Conservation (phyloP, 2,329 filamentous ascomycete species). For the Colletotrichum echinochloae region DNA sequence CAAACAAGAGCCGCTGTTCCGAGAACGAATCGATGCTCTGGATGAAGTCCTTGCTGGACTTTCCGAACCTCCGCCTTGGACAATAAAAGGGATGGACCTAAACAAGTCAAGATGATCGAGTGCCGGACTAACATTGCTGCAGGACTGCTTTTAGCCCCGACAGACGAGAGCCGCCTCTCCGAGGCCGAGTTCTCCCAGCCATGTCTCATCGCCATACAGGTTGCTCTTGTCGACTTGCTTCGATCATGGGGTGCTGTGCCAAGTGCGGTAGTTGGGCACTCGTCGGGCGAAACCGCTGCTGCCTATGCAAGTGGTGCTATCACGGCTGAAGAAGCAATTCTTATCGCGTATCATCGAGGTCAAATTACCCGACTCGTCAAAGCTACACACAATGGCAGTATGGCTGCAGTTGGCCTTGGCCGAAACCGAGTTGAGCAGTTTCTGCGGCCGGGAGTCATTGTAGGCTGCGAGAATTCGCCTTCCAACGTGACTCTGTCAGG, state of each 20-base stretch:
- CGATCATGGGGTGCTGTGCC: constrained; percentile 47
- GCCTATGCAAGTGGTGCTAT: constrained; percentile 52
- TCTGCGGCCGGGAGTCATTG: constrained; percentile 49
- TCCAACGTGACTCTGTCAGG: constrained; percentile 62
- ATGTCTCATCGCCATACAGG: constrained; percentile 60
- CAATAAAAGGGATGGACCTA: constrained; percentile 35
- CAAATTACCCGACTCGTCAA: constrained; percentile 42
- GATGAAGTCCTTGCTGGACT: constrained; percentile 29
- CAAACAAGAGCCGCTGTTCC: constrained; percentile 25
- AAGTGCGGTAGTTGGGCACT: constrained; percentile 52
- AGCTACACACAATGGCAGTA: constrained; percentile 53
- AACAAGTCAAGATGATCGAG: too few species aligned
- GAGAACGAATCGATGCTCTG: constrained; percentile 32
- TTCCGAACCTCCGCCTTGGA: constrained; percentile 12
- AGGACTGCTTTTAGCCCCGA: constrained; percentile 32
- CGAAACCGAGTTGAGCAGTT: constrained; percentile 42
- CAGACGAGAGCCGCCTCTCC: constrained; percentile 7
- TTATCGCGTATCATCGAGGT: constrained; percentile 52
- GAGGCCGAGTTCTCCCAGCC: constrained; percentile 59
- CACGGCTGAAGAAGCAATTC: constrained; percentile 47
- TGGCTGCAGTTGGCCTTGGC: constrained; percentile 67
- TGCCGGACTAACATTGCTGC: constrained; percentile 45
- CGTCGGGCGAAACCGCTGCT: constrained; percentile 55
- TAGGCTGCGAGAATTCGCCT: constrained; percentile 64
- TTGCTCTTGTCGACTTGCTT: constrained; percentile 57